Evolutionary conservation across 1,284 basidiomycete species (phyloP).

Genomic region (Cerrena zonata): DNA sequence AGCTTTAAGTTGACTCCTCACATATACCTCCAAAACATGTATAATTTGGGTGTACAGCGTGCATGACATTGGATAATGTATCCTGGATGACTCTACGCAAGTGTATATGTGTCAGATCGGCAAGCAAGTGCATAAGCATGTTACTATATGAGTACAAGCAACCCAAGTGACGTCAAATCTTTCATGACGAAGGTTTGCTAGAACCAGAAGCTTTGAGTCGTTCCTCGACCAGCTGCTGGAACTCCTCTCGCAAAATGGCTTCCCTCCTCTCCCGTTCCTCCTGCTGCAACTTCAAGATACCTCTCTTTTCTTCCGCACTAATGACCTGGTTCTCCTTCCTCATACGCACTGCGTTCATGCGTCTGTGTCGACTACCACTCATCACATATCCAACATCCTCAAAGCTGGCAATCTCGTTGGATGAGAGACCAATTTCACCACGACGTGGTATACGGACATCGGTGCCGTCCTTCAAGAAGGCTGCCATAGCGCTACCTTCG

Average conservation of each 20-base stretch:
- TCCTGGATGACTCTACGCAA: no score
- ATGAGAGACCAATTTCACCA: conserved; percentile 92
- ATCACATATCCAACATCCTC: conserved; percentile 96
- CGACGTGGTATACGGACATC: conserved; percentile 90
- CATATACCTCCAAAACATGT: no score
- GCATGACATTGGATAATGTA: no score
- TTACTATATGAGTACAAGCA: not conserved
- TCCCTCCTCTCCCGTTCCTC: conserved; percentile 91
- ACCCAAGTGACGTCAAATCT: not conserved
- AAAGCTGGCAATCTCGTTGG: conserved; percentile 80
- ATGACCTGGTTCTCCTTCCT: conserved; percentile 99
- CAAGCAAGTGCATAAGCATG: not conserved
- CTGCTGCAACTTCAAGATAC: conserved; percentile 85
- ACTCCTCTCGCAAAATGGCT: conserved; percentile 68
- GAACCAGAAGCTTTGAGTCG: conserved; percentile 46
- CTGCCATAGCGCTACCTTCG: conserved; percentile 95
- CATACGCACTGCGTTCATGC: conserved; percentile 97
- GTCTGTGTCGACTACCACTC: conserved; percentile 87
- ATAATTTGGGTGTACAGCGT: no score
- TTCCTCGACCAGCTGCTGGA: conserved; percentile 73
- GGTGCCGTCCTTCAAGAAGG: conserved; percentile 85
- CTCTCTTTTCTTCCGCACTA: conserved; percentile 93
- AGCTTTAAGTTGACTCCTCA: conserved; percentile 27
- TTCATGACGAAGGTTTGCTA: not conserved
- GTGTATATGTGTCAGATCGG: no score